phyloP scores from a whole-genome alignment of 495 filamentous ascomycete species.

The Penicillium bovifimosum region DNA sequence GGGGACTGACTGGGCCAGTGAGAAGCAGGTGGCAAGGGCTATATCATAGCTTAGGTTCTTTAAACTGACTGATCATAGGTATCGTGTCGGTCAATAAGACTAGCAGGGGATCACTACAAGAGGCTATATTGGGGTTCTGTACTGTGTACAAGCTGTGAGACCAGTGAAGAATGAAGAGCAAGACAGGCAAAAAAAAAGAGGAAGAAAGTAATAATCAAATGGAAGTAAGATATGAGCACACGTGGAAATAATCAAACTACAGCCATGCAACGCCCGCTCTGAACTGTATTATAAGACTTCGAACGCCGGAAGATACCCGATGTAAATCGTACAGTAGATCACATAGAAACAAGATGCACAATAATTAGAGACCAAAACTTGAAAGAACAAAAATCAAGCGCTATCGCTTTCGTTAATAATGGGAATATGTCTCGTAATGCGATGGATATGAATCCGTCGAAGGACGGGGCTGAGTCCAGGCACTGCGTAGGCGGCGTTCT shows the following conservation, averaged over 20 bases:
- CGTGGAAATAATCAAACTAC: slow-evolving; percentile 6
- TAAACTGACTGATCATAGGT: background rate
- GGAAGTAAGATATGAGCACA: background rate
- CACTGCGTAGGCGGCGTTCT: slow-evolving; percentile 25
- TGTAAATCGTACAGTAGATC: slow-evolving; percentile 22
- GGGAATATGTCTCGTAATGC: slow-evolving; percentile 29
- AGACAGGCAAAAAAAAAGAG: background rate
- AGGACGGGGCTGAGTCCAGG: slow-evolving; percentile 16
- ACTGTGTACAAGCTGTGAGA: background rate
- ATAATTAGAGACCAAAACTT: no score
- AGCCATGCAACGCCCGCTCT: slow-evolving; percentile 8
- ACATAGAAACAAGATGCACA: slow-evolving; percentile 5
- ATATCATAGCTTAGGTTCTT: background rate
- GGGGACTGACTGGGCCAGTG: background rate
- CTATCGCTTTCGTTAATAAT: slow-evolving; percentile 23
- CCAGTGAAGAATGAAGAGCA: background rate
- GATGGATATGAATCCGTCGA: slow-evolving; percentile 18
- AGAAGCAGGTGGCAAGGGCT: background rate
- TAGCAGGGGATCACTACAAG: slow-evolving; percentile 3
- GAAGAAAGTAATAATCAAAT: background rate
- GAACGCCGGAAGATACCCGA: slow-evolving; percentile 14
- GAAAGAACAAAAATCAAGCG: background rate
- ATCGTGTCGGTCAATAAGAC: background rate
- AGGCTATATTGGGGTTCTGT: no score
- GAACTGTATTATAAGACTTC: slow-evolving; percentile 5